Evolutionary conservation across 208 protist species (phyloP).

Genomic region (Trypanosoma grayi): DNA sequence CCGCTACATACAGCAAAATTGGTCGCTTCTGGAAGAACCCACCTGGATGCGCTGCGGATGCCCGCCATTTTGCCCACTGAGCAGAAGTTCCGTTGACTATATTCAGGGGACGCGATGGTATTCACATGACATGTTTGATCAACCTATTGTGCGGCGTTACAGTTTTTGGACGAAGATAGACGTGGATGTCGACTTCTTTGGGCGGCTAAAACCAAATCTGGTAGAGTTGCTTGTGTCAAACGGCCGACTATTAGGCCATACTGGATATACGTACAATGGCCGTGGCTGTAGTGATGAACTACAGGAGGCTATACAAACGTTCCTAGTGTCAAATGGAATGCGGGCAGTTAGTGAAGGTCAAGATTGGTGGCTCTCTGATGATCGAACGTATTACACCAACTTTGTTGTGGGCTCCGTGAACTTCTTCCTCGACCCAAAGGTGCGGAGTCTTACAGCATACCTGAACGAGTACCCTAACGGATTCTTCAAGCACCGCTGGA

Average conservation of each 20-base stretch:
- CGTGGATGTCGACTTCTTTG: conserved; percentile 21
- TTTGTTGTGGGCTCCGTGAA: conserved; percentile 24
- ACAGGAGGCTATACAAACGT: conserved; percentile 16
- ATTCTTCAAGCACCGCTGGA: conserved; percentile 30
- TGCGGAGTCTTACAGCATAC: conserved; percentile 8
- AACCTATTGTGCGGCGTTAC: conserved; percentile 24
- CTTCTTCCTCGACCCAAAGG: conserved; percentile 15
- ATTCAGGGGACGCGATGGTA: conserved; percentile 31
- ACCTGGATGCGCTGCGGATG: conserved; percentile 25
- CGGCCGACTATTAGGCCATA: conserved; percentile 13
- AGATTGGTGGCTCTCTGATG: conserved; percentile 27
- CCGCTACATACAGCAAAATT: conserved; percentile 14
- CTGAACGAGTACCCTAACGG: conserved; percentile 26
- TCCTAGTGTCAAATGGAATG: not conserved
- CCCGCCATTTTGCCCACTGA: conserved; percentile 12
- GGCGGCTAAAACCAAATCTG: conserved; percentile 9
- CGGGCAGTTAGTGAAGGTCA: conserved; percentile 9
- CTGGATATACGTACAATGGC: conserved; percentile 24
- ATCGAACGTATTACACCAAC: conserved; percentile 25
- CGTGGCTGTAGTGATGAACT: conserved; percentile 27
- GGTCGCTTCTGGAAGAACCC: conserved; percentile 14
- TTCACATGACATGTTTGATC: conserved; percentile 23
- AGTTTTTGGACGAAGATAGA: conserved; percentile 29
- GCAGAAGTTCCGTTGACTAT: conserved; percentile 10
- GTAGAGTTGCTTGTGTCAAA: conserved; percentile 8